phyloP scores from a whole-genome alignment of 345 rosid genomes.

The thale cress (Arabidopsis thaliana) region DNA sequence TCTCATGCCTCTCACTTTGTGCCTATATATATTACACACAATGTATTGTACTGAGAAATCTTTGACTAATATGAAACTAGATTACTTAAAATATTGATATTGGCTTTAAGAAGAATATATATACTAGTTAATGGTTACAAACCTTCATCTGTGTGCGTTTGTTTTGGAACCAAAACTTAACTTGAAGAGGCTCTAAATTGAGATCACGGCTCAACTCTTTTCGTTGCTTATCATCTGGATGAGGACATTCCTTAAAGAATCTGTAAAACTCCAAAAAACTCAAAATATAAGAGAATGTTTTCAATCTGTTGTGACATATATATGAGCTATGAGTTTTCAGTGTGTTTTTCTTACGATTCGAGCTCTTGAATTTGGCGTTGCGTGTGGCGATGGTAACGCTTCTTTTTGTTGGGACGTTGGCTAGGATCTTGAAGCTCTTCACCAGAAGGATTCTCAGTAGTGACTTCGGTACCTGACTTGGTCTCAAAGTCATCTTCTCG shows the following conservation, averaged over 20 bases:
- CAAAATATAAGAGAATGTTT: neutral
- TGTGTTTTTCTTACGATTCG: constrained; percentile 68
- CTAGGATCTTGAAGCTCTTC: constrained; percentile 78
- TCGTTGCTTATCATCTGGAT: constrained; percentile 97
- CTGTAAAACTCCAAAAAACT: constrained; percentile 47
- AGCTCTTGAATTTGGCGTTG: constrained; percentile 96
- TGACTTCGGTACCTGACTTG: constrained; percentile 74
- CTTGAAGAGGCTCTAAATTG: constrained; percentile 80
- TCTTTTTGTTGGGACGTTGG: constrained; percentile 71
- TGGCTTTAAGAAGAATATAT: neutral
- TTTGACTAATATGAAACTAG: neutral
- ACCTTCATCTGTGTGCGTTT: constrained; percentile 99
- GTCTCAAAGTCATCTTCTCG: constrained; percentile 85
- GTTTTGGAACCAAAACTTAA: constrained; percentile 99
- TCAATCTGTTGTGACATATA: neutral
- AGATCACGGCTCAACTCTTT: constrained; percentile 86
- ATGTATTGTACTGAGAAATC: neutral
- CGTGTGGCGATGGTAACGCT: constrained; percentile 95
- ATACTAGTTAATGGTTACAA: neutral
- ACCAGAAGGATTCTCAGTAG: constrained; percentile 59
- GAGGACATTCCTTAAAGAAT: constrained; percentile 94
- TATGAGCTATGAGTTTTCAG: constrained; percentile 4
- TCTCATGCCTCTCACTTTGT: constrained; percentile 89
- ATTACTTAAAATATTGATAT: neutral
- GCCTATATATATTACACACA: constrained; percentile 52